Percentiles rank a stretch among this genome's conserved stretches.
Conservation (phyloP, 371 early-diverging fungal genomes). For the Mucor velutinosus region DNA sequence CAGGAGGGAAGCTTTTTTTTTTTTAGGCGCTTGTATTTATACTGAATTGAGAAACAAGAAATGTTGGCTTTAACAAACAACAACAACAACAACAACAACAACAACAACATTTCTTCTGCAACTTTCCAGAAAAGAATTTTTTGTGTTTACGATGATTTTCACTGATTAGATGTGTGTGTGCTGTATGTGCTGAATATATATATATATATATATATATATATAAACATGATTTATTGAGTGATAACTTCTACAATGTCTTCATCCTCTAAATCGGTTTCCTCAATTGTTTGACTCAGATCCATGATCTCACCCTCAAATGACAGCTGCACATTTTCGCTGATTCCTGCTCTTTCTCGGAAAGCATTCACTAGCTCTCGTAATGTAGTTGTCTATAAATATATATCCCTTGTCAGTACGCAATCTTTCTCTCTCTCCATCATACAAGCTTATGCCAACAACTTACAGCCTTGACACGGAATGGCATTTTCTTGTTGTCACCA, state of each 20-base stretch:
- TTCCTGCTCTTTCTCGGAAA: background rate
- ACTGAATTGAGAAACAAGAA: background rate
- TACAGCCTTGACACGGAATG: conserved; percentile 38
- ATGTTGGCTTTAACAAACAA: background rate
- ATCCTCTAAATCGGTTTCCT: conserved; percentile 42
- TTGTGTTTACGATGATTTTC: background rate
- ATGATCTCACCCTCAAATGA: conserved; percentile 43
- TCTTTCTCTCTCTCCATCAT: background rate
- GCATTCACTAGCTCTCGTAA: background rate
- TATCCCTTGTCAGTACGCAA: background rate
- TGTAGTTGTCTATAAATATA: conserved; percentile 7
- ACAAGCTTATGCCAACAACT: conserved; percentile 1
- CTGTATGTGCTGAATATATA: background rate
- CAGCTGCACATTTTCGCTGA: conserved; percentile 16
- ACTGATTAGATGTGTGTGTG: background rate
- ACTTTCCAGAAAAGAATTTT: background rate
- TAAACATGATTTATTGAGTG: conserved; percentile 2
- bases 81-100: background rate
- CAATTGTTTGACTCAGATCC: conserved; percentile 19
- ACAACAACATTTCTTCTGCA: background rate
- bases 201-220: background rate
- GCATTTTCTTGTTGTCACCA: conserved; percentile 31
- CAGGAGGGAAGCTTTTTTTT: background rate
- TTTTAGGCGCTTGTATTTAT: background rate
- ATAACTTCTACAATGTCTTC: conserved; percentile 43